Conservation (phyloP, 75 land plant genomes). For the Picea sitchensis region DNA sequence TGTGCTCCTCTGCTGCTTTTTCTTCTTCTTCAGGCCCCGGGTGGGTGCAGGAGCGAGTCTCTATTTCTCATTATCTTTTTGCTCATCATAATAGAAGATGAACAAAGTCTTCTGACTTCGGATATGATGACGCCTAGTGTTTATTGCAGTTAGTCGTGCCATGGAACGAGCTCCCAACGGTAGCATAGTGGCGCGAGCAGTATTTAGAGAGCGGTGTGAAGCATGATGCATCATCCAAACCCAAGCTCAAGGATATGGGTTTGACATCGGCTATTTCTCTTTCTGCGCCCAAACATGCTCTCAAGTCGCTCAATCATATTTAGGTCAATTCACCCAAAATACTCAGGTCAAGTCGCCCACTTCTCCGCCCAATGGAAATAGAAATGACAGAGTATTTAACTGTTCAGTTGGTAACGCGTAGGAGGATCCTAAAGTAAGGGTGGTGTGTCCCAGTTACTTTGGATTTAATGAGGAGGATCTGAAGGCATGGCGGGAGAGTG, state of each 20-base stretch:
- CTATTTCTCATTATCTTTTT: not conserved
- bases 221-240: not conserved
- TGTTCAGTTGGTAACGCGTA: too few species aligned
- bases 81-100: not conserved
- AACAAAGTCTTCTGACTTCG: not conserved
- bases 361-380: too few species aligned
- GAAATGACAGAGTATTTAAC: not conserved
- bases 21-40: slow-evolving; percentile 6
- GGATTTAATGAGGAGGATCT: slow-evolving; percentile 77
- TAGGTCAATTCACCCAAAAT: too few species aligned
- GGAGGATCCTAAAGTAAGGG: not conserved
- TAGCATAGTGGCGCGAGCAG: too few species aligned
- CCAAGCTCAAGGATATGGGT: not conserved
- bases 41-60: not conserved
- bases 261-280: too few species aligned
- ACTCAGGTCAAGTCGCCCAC: too few species aligned
- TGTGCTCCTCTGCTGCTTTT: not conserved
- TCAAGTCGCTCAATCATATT: too few species aligned
- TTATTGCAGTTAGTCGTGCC: not conserved
- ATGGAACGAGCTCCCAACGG: not conserved
- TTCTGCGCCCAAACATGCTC: too few species aligned
- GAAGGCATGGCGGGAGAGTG: slow-evolving; percentile 52
- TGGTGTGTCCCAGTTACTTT: slow-evolving; percentile 63
- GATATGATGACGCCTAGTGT: not conserved
- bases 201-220: not conserved